Base-by-base conservation (phyloP, 805 yeast species). In the Teunomyces gatunensis region DNA sequence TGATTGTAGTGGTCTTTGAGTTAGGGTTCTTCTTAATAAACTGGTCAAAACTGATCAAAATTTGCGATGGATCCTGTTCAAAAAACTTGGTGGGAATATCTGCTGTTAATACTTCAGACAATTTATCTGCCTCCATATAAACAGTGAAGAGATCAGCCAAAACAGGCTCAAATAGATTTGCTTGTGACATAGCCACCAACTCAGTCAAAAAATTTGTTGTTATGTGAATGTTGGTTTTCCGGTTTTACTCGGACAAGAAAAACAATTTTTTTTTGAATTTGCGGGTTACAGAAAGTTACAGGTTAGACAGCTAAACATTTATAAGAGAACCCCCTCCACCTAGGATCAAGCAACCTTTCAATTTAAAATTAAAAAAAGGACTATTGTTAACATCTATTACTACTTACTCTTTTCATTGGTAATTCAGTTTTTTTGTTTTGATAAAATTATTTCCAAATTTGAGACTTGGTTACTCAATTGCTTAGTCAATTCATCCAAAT, bases 11-110 rank as follows among this genome's bases (percentile, higher is more conserved):
- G 3, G 60, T 58, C 20, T 45, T 57, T 46, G 41, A 54, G 40
- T 29, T 57, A 59, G 34, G 64, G 18, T 55, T 65, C 28, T 59
- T 59, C 20, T 59, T 44, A 21, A 70, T 69, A 13, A 73, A 50
- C 55, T 61, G 74, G 25, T 59, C 63, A 28, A 74, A 77, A 0
- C 84, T 72, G 1, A 63, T 63, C 21, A 73, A 66, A 17, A 84
- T 73, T 37, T 64, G 63, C 4, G 60, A 54, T 1, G 83, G 74
- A 34, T 74, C 68, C 1, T 57, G 44, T 57, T 82, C 86, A 48
- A 59, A 67, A 53, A 37, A 37, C 29, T 37, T 37, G 13, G 6
- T 23, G 29, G 40, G 40, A 23, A 37, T 37, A 12, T 37, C 40
- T 13, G 15, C 29, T 13, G 46, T 47, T 34, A 63, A 58, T 18